Conservation (phyloP, 2,329 filamentous ascomycete genomes). For the Ceratocystis albifundus region DNA sequence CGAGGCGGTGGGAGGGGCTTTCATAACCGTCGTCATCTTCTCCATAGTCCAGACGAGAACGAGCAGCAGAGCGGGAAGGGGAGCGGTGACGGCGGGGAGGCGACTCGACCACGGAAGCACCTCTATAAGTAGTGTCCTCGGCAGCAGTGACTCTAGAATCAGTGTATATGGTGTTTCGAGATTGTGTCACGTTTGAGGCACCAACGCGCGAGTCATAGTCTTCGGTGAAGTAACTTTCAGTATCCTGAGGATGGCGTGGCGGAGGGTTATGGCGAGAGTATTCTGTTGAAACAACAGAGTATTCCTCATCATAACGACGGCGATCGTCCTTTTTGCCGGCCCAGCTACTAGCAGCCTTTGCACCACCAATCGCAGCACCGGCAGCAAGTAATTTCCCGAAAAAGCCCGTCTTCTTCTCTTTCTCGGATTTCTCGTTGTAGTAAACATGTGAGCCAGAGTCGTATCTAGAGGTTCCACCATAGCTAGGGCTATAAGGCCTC, state of each 20-base stretch:
- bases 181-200: conserved; percentile 17
- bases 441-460: conserved; percentile 55
- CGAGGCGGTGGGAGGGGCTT: conserved; percentile 49
- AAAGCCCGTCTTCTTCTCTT: conserved; percentile 35
- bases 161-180: conserved; percentile 20
- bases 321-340: conserved; percentile 35
- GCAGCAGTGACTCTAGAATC: conserved; percentile 18
- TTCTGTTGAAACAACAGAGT: conserved; percentile 51
- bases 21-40: conserved; percentile 24
- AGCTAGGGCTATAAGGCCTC: conserved; percentile 31
- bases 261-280: conserved; percentile 35
- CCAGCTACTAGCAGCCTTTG: conserved; percentile 48
- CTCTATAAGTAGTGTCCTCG: conserved; percentile 19
- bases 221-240: conserved; percentile 44
- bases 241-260: conserved; percentile 30
- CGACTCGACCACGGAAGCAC: conserved; percentile 12
- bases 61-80: conserved; percentile 28
- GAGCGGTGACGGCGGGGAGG: conserved; percentile 19
- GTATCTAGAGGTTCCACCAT: conserved; percentile 42
- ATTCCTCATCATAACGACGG: conserved; percentile 45
- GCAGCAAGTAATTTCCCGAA: conserved; percentile 49
- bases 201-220: conserved; percentile 45
- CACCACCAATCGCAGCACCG: conserved; percentile 51
- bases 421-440: conserved; percentile 34
- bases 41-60: conserved; percentile 31